Evolutionary conservation across 2,329 filamentous ascomycete species (phyloP).

Genomic region (Apiospora aurea): DNA sequence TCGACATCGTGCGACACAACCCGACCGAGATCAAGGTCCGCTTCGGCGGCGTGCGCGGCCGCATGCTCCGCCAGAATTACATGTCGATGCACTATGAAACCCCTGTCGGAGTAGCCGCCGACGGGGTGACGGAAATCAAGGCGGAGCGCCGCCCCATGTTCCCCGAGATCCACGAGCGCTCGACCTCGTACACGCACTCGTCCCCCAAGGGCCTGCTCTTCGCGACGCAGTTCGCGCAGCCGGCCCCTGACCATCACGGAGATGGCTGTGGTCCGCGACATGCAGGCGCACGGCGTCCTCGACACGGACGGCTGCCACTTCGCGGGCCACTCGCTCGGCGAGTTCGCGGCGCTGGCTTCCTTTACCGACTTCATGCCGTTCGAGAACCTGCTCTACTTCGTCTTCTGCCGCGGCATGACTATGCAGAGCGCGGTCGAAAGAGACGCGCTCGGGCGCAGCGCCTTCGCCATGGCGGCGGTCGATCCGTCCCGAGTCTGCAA

Average conservation of each 20-base stretch:
- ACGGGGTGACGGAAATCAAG: slow-evolving; percentile 11
- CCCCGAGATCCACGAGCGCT: slow-evolving; percentile 33
- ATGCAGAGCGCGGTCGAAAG: slow-evolving; percentile 43
- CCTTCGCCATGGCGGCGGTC: slow-evolving; percentile 41
- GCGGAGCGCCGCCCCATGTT: slow-evolving; percentile 32
- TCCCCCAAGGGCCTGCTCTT: slow-evolving; percentile 40
- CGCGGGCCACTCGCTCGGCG: slow-evolving; percentile 44
- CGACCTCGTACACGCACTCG: slow-evolving; percentile 39
- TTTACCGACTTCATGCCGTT: slow-evolving; percentile 40
- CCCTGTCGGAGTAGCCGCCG: slow-evolving; percentile 28
- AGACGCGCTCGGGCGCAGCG: slow-evolving; percentile 35
- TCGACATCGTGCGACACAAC: slow-evolving; percentile 47
- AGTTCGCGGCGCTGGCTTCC: slow-evolving; percentile 40
- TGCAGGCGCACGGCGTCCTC: slow-evolving; percentile 39
- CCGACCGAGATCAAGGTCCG: slow-evolving; percentile 46
- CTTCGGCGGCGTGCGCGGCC: slow-evolving; percentile 46
- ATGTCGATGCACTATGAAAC: slow-evolving; percentile 36
- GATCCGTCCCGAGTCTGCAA: slow-evolving; percentile 37
- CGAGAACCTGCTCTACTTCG: slow-evolving; percentile 36
- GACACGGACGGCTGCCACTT: slow-evolving; percentile 32
- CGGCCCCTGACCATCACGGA: slow-evolving; percentile 41
- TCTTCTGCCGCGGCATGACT: slow-evolving; percentile 43
- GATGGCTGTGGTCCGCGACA: slow-evolving; percentile 39
- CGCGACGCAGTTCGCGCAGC: slow-evolving; percentile 45
- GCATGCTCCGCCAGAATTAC: slow-evolving; percentile 44